These are phyloP conservation scores for Tetrahymena malaccensis DNA, from an alignment of 73 alveolate genomes.

Conservation along the genomic window DNA sequence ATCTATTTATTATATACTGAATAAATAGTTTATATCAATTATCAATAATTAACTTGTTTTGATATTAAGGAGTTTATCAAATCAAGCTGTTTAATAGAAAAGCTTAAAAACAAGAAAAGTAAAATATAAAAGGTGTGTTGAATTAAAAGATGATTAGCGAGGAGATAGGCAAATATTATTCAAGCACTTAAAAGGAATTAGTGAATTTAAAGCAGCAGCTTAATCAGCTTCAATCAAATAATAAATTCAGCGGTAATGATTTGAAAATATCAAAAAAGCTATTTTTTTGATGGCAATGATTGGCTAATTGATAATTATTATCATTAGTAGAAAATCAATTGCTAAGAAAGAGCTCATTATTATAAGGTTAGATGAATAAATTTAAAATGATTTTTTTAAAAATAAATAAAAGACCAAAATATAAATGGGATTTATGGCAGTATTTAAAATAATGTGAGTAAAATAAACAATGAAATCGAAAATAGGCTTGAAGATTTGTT, in stretches of 20 bases:
- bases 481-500: not conserved
- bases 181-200: not conserved
- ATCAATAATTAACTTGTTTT: not conserved
- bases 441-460: not conserved
- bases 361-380: not conserved
- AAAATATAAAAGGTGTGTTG: not conserved
- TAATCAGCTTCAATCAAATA: not conserved
- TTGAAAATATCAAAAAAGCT: not conserved
- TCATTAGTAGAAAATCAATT: not conserved
- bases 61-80: not conserved
- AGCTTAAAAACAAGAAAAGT: not conserved
- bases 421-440: not conserved
- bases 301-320: not conserved
- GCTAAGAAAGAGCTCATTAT: not conserved
- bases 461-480: not conserved
- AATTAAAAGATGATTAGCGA: not conserved
- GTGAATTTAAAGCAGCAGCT: not conserved
- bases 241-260: not conserved
- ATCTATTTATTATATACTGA: not conserved
- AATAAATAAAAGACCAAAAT: not conserved
- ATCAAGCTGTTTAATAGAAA: not conserved
- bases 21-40: too few species aligned
- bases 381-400: not conserved
- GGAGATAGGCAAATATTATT: not conserved
- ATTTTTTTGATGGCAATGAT: too few species aligned